Percentiles rank a stretch among this genome's conserved stretches.
phyloP scores from a whole-genome alignment of 805 yeast species.

The Candida xyloterini region DNA sequence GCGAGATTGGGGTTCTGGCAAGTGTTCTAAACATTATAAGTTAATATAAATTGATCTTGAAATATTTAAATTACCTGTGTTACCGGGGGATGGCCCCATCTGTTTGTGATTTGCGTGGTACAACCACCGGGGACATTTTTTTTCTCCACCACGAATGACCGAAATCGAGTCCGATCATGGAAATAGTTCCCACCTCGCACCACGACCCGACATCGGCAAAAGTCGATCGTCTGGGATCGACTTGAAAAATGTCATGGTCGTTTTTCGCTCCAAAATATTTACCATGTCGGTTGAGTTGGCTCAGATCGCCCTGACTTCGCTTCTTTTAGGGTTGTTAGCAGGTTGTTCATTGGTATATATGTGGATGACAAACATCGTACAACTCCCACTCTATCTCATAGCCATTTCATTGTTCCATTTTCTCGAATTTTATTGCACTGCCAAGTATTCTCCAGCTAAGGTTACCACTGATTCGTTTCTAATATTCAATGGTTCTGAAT shows the following conservation, averaged over 20 bases:
- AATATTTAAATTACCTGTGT: neutral
- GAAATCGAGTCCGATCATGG: conserved; percentile 23
- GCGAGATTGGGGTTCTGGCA: conserved; percentile 16
- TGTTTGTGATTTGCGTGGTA: neutral
- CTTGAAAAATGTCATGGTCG: no score
- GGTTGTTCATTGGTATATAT: conserved; percentile 38
- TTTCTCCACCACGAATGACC: conserved; percentile 7
- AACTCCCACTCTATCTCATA: conserved; percentile 44
- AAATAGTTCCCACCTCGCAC: conserved; percentile 6
- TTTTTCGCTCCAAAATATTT: no score
- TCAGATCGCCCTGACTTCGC: conserved; percentile 43
- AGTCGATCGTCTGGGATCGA: no score
- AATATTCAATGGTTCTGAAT: conserved; percentile 59
- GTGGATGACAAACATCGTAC: conserved; percentile 29
- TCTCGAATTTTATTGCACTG: conserved; percentile 78
- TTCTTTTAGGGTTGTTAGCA: conserved; percentile 39
- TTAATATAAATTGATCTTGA: conserved; percentile 4
- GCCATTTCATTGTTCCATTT: conserved; percentile 67
- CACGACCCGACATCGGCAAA: neutral
- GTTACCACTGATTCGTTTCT: conserved; percentile 70
- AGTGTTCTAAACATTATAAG: conserved; percentile 9
- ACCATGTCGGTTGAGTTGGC: conserved; percentile 16
- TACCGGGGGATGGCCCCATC: neutral
- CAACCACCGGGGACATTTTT: neutral
- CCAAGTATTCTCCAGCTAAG: conserved; percentile 62